Evolutionary conservation across 2,329 filamentous ascomycete genomes (phyloP).

Genomic region (Cylindrodendrum hubeiense): DNA sequence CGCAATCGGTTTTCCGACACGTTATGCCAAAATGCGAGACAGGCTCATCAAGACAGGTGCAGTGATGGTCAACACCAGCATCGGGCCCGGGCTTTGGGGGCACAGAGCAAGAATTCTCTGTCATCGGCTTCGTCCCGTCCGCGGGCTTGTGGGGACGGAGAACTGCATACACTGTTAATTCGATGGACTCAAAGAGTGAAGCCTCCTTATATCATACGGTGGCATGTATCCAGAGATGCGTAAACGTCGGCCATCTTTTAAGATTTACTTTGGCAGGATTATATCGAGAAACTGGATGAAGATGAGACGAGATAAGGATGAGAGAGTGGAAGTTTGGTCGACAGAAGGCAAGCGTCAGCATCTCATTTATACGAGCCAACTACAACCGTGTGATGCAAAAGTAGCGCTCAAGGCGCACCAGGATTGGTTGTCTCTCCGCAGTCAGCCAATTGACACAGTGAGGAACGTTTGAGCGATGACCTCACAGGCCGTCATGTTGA

Average conservation of each 20-base stretch:
- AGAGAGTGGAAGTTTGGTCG: background rate
- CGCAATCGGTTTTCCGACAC: constrained; percentile 18
- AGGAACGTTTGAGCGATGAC: background rate
- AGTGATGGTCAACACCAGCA: constrained; percentile 11
- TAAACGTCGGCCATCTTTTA: constrained; percentile 22
- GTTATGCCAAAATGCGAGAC: constrained; percentile 16
- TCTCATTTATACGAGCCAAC: constrained; percentile 4
- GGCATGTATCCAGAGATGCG: constrained; percentile 14
- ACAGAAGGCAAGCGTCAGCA: constrained; percentile 5
- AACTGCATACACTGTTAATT: constrained; percentile 3
- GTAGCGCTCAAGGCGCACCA: background rate
- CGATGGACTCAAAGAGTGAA: background rate
- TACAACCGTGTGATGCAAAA: background rate
- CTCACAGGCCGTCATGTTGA: constrained; percentile 2
- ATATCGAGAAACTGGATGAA: background rate
- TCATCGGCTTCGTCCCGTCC: background rate
- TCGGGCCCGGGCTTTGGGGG: background rate
- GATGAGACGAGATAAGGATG: background rate
- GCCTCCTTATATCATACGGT: background rate
- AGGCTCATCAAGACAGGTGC: constrained; percentile 17
- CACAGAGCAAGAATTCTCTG: background rate
- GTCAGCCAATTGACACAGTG: background rate
- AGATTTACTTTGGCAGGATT: background rate
- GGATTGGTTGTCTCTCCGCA: background rate
- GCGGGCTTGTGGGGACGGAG: background rate